These are phyloP conservation scores for Claviceps humidiphila DNA, from an alignment of 2,329 filamentous ascomycete genomes.

Conservation along the genomic window DNA sequence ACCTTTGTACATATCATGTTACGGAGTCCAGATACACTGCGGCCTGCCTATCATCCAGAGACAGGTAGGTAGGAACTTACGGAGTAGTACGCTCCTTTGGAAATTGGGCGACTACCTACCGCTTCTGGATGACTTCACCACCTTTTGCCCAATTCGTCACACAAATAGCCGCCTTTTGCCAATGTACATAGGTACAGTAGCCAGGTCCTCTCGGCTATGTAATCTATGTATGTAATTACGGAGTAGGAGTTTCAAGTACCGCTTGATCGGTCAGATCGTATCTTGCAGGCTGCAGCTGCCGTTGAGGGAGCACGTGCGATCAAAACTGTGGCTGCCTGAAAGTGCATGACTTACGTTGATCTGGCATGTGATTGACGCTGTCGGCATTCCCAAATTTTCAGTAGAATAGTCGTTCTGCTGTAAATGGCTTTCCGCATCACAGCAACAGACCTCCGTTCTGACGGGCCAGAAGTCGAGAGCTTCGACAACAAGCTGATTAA, in stretches of 20 bases:
- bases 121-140: no score
- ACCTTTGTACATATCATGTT: no score
- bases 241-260: neutral
- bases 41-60: no score
- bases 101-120: no score
- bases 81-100: no score
- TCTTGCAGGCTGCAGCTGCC: neutral
- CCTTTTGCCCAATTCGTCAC: no score
- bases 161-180: no score
- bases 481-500: constrained; percentile 20
- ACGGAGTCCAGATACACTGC: no score
- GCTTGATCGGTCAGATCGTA: neutral
- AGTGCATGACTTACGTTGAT: constrained; percentile 6
- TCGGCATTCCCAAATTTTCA: no score
- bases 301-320: constrained; percentile 15
- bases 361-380: constrained; percentile 16
- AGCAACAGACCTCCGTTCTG: constrained; percentile 19
- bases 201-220: neutral
- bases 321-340: constrained; percentile 14
- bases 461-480: constrained; percentile 18
- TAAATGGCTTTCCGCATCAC: neutral
- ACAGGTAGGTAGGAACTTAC: no score
- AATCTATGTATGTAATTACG: neutral
- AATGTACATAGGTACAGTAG: neutral
- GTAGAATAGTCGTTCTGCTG: neutral